These are phyloP conservation scores for Alternaria metachromatica DNA, from an alignment of 2,329 filamentous ascomycete genomes.

Conservation along the genomic window DNA sequence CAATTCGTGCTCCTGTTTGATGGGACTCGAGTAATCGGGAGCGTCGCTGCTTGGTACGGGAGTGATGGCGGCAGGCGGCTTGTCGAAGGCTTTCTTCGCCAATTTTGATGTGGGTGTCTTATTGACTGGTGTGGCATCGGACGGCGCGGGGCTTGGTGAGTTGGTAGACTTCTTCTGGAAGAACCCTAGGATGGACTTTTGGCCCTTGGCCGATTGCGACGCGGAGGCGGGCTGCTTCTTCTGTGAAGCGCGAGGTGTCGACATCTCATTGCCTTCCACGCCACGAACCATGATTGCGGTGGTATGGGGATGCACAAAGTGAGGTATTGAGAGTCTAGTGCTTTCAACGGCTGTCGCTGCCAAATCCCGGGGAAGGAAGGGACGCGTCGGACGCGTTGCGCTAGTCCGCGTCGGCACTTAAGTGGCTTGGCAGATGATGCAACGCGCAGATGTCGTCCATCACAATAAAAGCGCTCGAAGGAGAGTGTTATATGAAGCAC, in stretches of 20 bases:
- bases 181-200: slow-evolving; percentile 79
- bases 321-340: not conserved
- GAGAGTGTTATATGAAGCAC: not conserved
- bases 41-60: slow-evolving; percentile 84
- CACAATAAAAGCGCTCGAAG: not conserved
- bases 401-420: not conserved
- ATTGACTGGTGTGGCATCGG: slow-evolving; percentile 32
- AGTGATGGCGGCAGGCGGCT: slow-evolving; percentile 59
- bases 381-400: slow-evolving; percentile 15
- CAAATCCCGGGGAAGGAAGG: slow-evolving; percentile 1
- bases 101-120: slow-evolving; percentile 35
- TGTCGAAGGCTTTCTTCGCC: slow-evolving; percentile 43
- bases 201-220: slow-evolving; percentile 64
- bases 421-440: slow-evolving; percentile 10
- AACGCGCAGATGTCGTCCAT: not conserved
- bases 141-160: slow-evolving; percentile 51
- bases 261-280: slow-evolving; percentile 56
- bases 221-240: slow-evolving; percentile 55
- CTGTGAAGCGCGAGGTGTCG: slow-evolving; percentile 52
- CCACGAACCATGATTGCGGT: slow-evolving; percentile 50
- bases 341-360: not conserved
- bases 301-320: not conserved
- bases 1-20: slow-evolving; percentile 65
- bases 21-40: slow-evolving; percentile 70
- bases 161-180: slow-evolving; percentile 69